These are phyloP conservation scores for Suhomyces tanzawaensis DNA, from an alignment of 805 yeast species.

Conservation along the genomic window DNA sequence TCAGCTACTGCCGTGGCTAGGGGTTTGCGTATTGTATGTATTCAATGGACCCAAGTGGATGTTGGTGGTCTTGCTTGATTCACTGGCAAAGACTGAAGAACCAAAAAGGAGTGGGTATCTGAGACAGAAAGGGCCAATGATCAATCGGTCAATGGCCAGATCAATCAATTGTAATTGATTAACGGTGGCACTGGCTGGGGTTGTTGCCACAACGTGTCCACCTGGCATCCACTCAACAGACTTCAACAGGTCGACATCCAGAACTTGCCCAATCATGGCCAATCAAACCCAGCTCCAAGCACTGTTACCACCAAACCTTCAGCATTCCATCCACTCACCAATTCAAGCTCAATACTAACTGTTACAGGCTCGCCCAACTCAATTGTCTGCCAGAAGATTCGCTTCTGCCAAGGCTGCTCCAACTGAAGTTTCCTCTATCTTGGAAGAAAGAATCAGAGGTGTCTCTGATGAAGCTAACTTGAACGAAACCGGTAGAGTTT, in stretches of 20 bases:
- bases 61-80: no score
- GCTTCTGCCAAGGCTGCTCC: conserved; percentile 98
- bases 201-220: no score
- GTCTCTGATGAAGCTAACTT: conserved; percentile 95
- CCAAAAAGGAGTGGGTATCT: no score
- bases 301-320: no score
- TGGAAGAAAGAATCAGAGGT: conserved; percentile 99
- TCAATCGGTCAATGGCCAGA: neutral
- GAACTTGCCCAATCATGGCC: no score
- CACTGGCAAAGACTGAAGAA: no score
- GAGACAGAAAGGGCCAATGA: no score
- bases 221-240: no score
- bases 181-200: neutral
- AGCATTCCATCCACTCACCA: neutral
- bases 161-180: neutral
- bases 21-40: conserved; percentile 29
- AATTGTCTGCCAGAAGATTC: conserved; percentile 67
- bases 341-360: conserved; percentile 26
- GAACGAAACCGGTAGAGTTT: conserved; percentile 99
- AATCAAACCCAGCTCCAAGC: no score
- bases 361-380: conserved; percentile 68
- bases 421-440: conserved; percentile 97
- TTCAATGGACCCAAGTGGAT: conserved; percentile 2
- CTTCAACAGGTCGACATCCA: no score
- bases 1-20: conserved; percentile 50